phyloP scores from a whole-genome alignment of 768 basidiomycete genomes.

The Tylopilus felleus region DNA sequence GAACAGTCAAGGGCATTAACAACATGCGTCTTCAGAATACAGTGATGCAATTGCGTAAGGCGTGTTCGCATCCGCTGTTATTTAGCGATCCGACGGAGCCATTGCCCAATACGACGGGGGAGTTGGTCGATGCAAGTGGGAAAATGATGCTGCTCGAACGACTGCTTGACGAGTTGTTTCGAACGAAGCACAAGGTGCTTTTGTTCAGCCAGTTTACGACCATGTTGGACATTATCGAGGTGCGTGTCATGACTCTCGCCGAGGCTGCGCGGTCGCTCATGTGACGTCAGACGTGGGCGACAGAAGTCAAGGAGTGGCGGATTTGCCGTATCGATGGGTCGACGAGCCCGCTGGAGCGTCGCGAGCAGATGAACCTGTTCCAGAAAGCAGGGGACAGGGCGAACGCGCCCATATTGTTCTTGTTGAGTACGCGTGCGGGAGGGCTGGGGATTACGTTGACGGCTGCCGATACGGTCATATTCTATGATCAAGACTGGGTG shows the following conservation, averaged over 20 bases:
- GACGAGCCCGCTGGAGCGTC: slow-evolving; percentile 75
- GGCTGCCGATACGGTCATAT: slow-evolving; percentile 44
- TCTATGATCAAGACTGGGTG: slow-evolving; percentile 26
- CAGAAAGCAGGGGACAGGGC: slow-evolving; percentile 64
- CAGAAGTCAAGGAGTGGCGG: slow-evolving; percentile 73
- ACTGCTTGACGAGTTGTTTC: slow-evolving; percentile 78
- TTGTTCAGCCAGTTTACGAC: slow-evolving; percentile 92
- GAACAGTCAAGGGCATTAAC: slow-evolving; percentile 78
- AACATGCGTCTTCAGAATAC: slow-evolving; percentile 93
- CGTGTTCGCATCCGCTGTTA: slow-evolving; percentile 89
- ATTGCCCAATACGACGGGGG: slow-evolving; percentile 60
- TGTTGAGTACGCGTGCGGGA: slow-evolving; percentile 90
- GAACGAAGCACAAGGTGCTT: slow-evolving; percentile 78
- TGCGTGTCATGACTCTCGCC: slow-evolving; percentile 28
- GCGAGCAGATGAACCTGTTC: slow-evolving; percentile 81
- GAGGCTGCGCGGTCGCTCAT: background rate
- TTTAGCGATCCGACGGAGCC: slow-evolving; percentile 48
- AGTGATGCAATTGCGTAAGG: slow-evolving; percentile 97
- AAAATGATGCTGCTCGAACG: slow-evolving; percentile 98
- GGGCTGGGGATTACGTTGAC: slow-evolving; percentile 96
- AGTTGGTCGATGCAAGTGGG: slow-evolving; percentile 82
- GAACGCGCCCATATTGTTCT: slow-evolving; percentile 72
- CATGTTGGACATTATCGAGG: slow-evolving; percentile 95
- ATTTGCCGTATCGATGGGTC: slow-evolving; percentile 92
- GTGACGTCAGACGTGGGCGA: slow-evolving; percentile 61